Conservation (phyloP, 306 rosid genomes). For the Sphenostylis stenocarpa region DNA sequence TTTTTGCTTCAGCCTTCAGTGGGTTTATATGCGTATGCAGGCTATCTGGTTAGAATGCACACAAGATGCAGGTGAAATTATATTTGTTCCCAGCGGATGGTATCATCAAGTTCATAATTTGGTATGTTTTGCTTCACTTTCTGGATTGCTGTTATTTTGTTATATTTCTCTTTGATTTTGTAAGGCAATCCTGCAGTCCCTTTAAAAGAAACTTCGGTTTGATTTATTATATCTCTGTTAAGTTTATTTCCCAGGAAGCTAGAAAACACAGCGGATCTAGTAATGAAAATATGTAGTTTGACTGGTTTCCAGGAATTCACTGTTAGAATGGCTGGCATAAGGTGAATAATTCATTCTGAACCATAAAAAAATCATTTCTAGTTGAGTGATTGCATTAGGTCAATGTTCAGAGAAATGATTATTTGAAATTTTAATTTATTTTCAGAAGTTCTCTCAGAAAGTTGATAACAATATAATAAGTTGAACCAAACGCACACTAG, state of each 20-base stretch:
- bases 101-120: conserved; percentile 96
- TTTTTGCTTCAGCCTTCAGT: conserved; percentile 30
- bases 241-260: conserved; percentile 5
- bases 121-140: conserved; percentile 45
- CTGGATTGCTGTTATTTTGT: not conserved
- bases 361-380: not conserved
- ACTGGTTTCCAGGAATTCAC: not conserved
- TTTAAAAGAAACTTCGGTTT: conserved; percentile 9
- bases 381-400: not conserved
- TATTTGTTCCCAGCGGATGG: conserved; percentile 98
- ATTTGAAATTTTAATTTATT: not conserved
- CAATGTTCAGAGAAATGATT: not conserved
- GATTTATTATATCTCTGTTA: not conserved
- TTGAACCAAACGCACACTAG: not conserved
- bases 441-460: not conserved
- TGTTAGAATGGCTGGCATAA: not conserved
- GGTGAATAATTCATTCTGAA: not conserved
- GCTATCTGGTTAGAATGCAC: conserved; percentile 85
- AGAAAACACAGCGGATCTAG: conserved; percentile 1
- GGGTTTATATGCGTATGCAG: conserved; percentile 46
- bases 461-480: not conserved
- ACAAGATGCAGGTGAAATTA: conserved; percentile 86
- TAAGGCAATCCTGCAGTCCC: conserved; percentile 8
- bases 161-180: conserved; percentile 18
- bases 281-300: not conserved